These are phyloP conservation scores for Starmerella gropengiesseri DNA, from an alignment of 805 yeast species.

Conservation along the genomic window DNA sequence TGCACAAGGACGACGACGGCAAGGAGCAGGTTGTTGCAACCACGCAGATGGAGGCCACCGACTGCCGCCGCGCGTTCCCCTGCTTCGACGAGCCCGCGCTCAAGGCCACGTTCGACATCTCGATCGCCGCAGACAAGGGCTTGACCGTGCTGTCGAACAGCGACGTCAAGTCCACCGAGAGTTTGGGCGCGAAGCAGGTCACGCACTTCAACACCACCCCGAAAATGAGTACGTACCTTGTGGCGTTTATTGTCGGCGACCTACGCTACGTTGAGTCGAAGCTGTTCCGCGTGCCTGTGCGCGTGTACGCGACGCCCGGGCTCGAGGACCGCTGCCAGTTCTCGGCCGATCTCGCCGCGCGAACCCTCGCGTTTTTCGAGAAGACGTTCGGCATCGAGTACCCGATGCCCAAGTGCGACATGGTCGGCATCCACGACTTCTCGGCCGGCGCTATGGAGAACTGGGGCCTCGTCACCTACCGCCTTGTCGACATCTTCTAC, in stretches of 20 bases:
- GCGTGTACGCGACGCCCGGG: slow-evolving; percentile 61
- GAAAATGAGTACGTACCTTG: slow-evolving; percentile 59
- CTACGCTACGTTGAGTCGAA: slow-evolving; percentile 48
- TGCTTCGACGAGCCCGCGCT: slow-evolving; percentile 63
- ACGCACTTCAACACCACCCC: slow-evolving; percentile 56
- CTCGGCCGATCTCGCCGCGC: slow-evolving; percentile 53
- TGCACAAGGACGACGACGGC: slow-evolving; percentile 45
- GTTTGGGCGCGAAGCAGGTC: slow-evolving; percentile 32
- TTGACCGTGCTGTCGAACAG: slow-evolving; percentile 57
- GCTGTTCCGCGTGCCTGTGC: slow-evolving; percentile 50
- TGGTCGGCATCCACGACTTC: slow-evolving; percentile 67
- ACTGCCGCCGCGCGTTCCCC: slow-evolving; percentile 69
- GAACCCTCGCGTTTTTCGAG: slow-evolving; percentile 55
- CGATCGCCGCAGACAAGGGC: slow-evolving; percentile 41
- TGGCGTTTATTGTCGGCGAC: slow-evolving; percentile 65
- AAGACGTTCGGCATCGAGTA: slow-evolving; percentile 56
- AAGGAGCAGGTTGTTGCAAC: slow-evolving; percentile 48
- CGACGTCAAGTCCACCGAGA: slow-evolving; percentile 40
- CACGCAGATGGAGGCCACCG: slow-evolving; percentile 67
- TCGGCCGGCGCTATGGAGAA: slow-evolving; percentile 87
- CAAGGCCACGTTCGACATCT: slow-evolving; percentile 54
- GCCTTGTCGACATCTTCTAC: slow-evolving; percentile 48
- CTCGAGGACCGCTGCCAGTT: slow-evolving; percentile 51
- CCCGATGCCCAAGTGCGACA: slow-evolving; percentile 72
- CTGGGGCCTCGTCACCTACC: slow-evolving; percentile 72